These are phyloP conservation scores for Paecilomyces formosus DNA, from an alignment of 2,329 filamentous ascomycete species.

Conservation along the genomic window DNA sequence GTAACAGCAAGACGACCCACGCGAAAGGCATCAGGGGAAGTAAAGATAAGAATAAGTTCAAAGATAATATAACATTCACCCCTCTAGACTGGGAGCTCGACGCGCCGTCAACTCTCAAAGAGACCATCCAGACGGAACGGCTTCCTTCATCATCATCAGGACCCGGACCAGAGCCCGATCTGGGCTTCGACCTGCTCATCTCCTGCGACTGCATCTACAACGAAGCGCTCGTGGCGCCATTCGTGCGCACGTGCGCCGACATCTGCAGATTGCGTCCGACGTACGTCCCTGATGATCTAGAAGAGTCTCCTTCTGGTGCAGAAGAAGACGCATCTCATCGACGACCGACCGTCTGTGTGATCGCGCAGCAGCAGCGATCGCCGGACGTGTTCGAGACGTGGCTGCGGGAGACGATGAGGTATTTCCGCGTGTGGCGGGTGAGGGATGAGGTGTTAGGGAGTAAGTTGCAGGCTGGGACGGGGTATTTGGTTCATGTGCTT, in stretches of 20 bases:
- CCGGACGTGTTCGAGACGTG: conserved; percentile 79
- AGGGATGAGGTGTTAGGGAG: conserved; percentile 55
- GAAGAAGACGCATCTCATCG: neutral
- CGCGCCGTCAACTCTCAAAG: conserved; percentile 24
- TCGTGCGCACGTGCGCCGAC: conserved; percentile 75
- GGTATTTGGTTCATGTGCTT: conserved; percentile 78
- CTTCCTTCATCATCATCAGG: neutral
- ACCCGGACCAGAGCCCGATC: conserved; percentile 6
- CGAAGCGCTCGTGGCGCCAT: conserved; percentile 70
- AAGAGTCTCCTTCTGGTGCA: no score
- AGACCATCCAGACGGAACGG: conserved; percentile 21
- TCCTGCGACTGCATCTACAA: conserved; percentile 97
- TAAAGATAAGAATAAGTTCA: no score
- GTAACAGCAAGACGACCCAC: conserved; percentile 5
- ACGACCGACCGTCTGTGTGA: conserved; percentile 61
- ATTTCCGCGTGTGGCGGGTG: conserved; percentile 71
- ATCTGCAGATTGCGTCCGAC: conserved; percentile 54
- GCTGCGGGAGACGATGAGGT: conserved; percentile 58
- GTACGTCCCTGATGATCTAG: conserved; percentile 4
- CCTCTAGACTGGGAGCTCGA: conserved; percentile 76
- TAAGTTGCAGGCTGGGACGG: conserved; percentile 55
- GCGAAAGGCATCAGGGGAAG: neutral
- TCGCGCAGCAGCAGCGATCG: conserved; percentile 83
- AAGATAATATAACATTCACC: conserved; percentile 46
- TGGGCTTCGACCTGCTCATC: conserved; percentile 63